Base-by-base conservation (phyloP, 2,329 filamentous ascomycete species). In the Coniochaeta pulveracea region DNA sequence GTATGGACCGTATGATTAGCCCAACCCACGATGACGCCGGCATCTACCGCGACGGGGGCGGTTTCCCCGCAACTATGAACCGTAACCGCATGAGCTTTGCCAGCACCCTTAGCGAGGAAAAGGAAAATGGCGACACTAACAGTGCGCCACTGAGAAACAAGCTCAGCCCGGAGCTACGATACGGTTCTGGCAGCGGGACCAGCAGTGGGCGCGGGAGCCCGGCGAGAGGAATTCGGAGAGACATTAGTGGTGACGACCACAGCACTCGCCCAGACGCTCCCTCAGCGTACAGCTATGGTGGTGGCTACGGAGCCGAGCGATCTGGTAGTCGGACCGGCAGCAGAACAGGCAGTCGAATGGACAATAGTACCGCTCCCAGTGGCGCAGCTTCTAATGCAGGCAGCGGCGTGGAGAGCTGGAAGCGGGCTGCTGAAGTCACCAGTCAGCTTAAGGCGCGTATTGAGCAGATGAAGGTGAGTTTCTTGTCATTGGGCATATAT, bases 401-500 rank as follows among this genome's bases (percentile, higher is more conserved):
- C 36, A 49, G 43, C 37, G 76, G 76, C 1, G 76, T 79, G 12
- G 91, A 98, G 61, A 96, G 88, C 54, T 98, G 91, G 91, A 93
- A 88, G 63, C 71, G 91, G 45, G 91, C 91, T 12, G 91, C 91
- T 3, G 91, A 98, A 63, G 91, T 98, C 37, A 98, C 91, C 35
- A 95, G 88, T 57, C 91, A 95, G 55, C 58, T 98, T 49, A 98
- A 96, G 64, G 86, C 89, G 34, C 76, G 91, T 54, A 98, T 98
- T 56, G 91, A 96, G 64, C 83, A 91, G 66, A 98, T 98, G 91
- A 98, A 96, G 71, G 75, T 73, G 48, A 44, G 60, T 31, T 15
- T 3, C 15, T 30, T 19, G 3, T 12, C 3, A 17, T 6, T 10
- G 4, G 19, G 17, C 15, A 30, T 4, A 21, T 30, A 5, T 9